Base-by-base conservation (phyloP, 345 rosid species). In the Salix dunnii region DNA sequence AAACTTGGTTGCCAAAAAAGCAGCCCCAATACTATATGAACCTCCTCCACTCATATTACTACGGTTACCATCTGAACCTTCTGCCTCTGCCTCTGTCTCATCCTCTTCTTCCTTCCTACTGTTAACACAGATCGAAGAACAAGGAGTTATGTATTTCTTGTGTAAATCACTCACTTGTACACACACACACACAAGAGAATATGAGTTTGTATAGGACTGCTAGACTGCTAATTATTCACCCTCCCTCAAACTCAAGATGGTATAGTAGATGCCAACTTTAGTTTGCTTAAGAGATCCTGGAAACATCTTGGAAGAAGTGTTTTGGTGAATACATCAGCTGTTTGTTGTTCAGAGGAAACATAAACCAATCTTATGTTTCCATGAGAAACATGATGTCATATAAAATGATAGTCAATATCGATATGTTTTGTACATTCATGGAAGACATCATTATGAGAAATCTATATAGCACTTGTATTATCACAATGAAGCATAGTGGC, bases 1-100 rank as follows among this genome's bases (percentile, higher is more conserved):
- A 74, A 96, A 96, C 78, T 85, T 87, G 31, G 98, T 84, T 13
- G 96, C 99, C 76, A 93, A 87, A 78, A 96, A 86, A 43, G 99
- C 91, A 16, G 99, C 97, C 66, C 98, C 92, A 13, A 96, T 83
- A 72, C 98, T 91, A 40, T 89, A 91, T 0, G 94, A 86, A 62
- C 89, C 86, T 72, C 89, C 86, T 70, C 93, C 94, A 30, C 84
- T 78, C 0, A 80, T 36, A 72, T 31, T 83, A 68, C 77, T 84
- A 33, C 84, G 82, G 8, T 77, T 49, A 21, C 83, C 85, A 27
- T 73, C 85, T 43, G 12, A 31, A 31, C 33, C 33, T 3, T 31
- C 35, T 4, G 35, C 61, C 43, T 40, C 96, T 43, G 20, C 61
- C 79, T 40, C 96, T 43, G 20, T 43, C 79, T 80, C 86, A 27